These are phyloP conservation scores for Lachnellula suecica DNA, from an alignment of 2,329 filamentous ascomycete species.

Conservation along the genomic window DNA sequence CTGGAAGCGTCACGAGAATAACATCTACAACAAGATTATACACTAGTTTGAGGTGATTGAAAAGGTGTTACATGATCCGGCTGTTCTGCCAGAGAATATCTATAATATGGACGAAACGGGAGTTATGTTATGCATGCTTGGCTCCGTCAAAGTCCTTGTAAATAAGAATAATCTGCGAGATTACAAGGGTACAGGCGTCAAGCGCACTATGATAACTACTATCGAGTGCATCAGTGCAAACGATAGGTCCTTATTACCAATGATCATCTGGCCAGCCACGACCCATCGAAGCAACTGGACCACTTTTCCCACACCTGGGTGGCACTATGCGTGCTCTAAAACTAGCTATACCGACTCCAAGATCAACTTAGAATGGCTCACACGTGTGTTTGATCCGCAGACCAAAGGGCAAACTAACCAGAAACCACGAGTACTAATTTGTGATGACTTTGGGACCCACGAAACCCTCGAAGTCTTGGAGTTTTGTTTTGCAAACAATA, in stretches of 20 bases:
- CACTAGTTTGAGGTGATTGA: conserved; percentile 34
- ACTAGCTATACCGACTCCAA: conserved; percentile 30
- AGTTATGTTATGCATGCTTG: conserved; percentile 30
- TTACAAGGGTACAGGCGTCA: conserved; percentile 27
- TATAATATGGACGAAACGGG: conserved; percentile 39
- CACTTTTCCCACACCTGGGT: conserved; percentile 29
- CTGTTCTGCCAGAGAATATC: background rate
- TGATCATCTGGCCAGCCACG: conserved; percentile 30
- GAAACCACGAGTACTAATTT: conserved; percentile 35
- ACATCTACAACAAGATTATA: conserved; percentile 33
- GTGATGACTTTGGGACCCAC: conserved; percentile 36
- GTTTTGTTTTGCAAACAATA: conserved; percentile 30
- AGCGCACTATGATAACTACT: conserved; percentile 22
- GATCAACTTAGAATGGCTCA: conserved; percentile 37
- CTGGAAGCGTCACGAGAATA: conserved; percentile 18
- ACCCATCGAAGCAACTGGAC: conserved; percentile 31
- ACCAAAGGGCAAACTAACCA: conserved; percentile 31
- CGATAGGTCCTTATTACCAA: conserved; percentile 24
- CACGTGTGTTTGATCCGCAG: conserved; percentile 34
- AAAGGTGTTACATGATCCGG: conserved; percentile 1
- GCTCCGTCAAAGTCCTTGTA: conserved; percentile 34
- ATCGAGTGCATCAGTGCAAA: conserved; percentile 22
- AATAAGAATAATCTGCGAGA: conserved; percentile 24
- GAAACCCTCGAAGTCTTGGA: conserved; percentile 33
- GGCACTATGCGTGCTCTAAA: conserved; percentile 29